These are phyloP conservation scores for Pseudogymnoascus sp. DNA, from an alignment of 2,329 filamentous ascomycete species.

Conservation along the genomic window DNA sequence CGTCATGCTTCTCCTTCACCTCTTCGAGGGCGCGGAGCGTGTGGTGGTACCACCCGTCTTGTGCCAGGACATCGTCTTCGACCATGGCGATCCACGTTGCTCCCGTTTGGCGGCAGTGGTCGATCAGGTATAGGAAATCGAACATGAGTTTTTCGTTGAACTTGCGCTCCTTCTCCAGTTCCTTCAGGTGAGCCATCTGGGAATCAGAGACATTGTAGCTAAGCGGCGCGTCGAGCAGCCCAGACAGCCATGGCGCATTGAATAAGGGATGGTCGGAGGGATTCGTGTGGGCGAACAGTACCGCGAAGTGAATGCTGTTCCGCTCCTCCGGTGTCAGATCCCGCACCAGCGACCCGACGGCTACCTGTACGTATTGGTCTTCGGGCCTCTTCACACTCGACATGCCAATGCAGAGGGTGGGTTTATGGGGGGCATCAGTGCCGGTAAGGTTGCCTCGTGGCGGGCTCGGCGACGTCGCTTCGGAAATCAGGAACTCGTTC, in stretches of 20 bases:
- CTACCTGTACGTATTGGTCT: conserved; percentile 13
- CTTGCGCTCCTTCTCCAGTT: conserved; percentile 17
- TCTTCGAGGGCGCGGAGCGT: conserved; percentile 24
- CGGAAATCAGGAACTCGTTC: conserved; percentile 19
- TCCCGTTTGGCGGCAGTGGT: conserved; percentile 23
- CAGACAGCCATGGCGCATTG: conserved; percentile 26
- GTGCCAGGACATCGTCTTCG: conserved; percentile 32
- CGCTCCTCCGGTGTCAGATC: conserved; percentile 27
- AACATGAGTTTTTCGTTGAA: conserved; percentile 26
- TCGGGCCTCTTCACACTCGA: conserved; percentile 11
- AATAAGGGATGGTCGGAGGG: conserved; percentile 28
- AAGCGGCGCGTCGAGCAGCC: conserved; percentile 29
- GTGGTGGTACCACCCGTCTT: conserved; percentile 28
- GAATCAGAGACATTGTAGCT: conserved; percentile 21
- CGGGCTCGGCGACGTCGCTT: conserved; percentile 5
- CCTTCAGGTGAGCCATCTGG: neutral
- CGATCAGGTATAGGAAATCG: conserved; percentile 27
- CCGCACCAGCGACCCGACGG: conserved; percentile 25
- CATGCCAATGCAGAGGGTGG: conserved; percentile 14
- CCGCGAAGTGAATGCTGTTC: conserved; percentile 26
- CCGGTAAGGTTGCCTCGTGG: neutral
- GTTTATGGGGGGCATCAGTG: neutral
- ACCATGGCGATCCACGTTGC: conserved; percentile 31
- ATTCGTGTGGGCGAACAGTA: conserved; percentile 30
- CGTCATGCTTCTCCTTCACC: conserved; percentile 22